Evolutionary conservation across 73 alveolate genomes (phyloP).

Genomic region (Paramecium octaurelia): DNA sequence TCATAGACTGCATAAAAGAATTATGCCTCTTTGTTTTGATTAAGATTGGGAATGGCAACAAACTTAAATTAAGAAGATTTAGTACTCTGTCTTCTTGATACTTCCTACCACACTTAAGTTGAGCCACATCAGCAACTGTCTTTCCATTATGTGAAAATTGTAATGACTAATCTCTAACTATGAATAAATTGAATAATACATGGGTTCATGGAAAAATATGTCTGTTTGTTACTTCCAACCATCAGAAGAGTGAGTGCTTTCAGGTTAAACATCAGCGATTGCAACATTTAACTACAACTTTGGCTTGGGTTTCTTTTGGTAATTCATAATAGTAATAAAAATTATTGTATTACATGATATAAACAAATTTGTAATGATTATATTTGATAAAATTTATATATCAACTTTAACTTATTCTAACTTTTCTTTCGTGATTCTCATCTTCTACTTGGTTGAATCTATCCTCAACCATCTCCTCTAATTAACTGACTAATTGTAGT

Average conservation of each 20-base stretch:
- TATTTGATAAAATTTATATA: not conserved
- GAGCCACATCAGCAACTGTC: constrained; percentile 48
- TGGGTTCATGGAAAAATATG: constrained; percentile 6
- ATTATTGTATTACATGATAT: not conserved
- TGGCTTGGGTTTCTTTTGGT: not conserved
- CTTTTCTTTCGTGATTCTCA: not conserved
- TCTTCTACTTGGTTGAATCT: constrained; percentile 33
- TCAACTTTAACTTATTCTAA: not conserved
- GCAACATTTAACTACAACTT: not conserved
- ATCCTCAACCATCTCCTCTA: constrained; percentile 32
- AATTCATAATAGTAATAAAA: not conserved
- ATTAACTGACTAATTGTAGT: not conserved
- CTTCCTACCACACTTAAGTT: constrained; percentile 30
- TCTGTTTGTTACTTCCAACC: not conserved
- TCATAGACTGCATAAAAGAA: constrained; percentile 50
- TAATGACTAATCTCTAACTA: not conserved
- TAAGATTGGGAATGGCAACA: constrained; percentile 8
- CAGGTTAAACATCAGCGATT: not conserved
- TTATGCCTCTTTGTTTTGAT: not conserved
- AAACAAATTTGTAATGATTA: not conserved
- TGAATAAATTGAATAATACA: not conserved
- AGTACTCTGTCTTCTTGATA: constrained; percentile 38
- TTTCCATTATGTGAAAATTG: not conserved
- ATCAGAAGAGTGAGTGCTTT: constrained; percentile 32
- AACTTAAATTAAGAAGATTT: not conserved